Conservation (phyloP, 2,329 filamentous ascomycete species). For the Acrocalymma vagum region DNA sequence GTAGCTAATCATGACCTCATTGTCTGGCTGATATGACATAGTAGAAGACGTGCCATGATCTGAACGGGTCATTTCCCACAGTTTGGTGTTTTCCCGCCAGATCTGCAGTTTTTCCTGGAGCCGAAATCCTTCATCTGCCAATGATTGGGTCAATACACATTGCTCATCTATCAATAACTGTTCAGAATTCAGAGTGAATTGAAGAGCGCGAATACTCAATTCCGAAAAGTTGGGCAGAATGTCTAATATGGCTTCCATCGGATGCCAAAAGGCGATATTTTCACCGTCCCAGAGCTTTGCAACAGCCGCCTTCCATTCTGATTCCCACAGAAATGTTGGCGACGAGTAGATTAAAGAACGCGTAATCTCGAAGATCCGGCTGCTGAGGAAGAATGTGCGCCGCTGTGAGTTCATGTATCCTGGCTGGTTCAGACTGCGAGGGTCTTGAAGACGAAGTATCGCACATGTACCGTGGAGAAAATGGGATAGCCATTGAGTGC, state of each 20-base stretch:
- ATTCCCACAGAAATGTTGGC: conserved; percentile 28
- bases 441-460: conserved; percentile 30
- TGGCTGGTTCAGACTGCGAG: conserved; percentile 11
- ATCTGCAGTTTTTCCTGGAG: conserved; percentile 21
- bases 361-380: conserved; percentile 36
- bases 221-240: conserved; percentile 29
- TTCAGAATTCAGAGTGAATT: conserved; percentile 12
- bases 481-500: conserved; percentile 35
- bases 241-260: conserved; percentile 36
- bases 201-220: conserved; percentile 22
- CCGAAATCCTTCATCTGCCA: conserved; percentile 28
- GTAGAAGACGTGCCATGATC: background rate
- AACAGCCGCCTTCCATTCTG: conserved; percentile 27
- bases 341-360: conserved; percentile 34
- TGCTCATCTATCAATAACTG: background rate
- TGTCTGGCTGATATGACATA: conserved; percentile 1
- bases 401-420: conserved; percentile 9
- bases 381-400: conserved; percentile 33
- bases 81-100: conserved; percentile 21
- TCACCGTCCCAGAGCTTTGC: conserved; percentile 23
- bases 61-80: conserved; percentile 15
- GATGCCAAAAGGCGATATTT: conserved; percentile 24
- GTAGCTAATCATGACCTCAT: conserved; percentile 22
- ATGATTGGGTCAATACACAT: background rate
- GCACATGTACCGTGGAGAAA: conserved; percentile 37